Evolutionary conservation across 768 basidiomycete species (phyloP).

Genomic region (Stropharia rugosoannulata): DNA sequence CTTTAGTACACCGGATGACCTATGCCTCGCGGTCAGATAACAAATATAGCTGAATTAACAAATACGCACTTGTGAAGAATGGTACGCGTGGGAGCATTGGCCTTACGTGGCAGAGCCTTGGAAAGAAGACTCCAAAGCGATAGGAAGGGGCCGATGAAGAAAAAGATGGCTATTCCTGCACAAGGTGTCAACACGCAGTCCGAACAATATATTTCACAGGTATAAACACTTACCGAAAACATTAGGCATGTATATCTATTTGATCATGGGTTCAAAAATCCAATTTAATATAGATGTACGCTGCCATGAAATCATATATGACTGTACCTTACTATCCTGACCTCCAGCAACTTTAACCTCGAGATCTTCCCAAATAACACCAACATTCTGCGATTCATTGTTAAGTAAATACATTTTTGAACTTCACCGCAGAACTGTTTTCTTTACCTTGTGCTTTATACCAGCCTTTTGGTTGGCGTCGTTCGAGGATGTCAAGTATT

Average conservation of each 20-base stretch:
- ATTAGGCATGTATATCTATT: slow-evolving; percentile 55
- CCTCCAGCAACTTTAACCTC: slow-evolving; percentile 62
- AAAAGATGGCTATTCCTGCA: slow-evolving; percentile 50
- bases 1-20: slow-evolving; percentile 67
- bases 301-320: too few species aligned
- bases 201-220: background rate
- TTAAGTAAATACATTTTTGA: background rate
- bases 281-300: background rate
- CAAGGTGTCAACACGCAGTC: background rate
- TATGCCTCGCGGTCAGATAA: slow-evolving; percentile 19
- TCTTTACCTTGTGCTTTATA: slow-evolving; percentile 57
- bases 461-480: slow-evolving; percentile 65
- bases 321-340: slow-evolving; percentile 49
- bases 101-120: slow-evolving; percentile 38
- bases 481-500: slow-evolving; percentile 66
- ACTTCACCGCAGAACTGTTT: background rate
- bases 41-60: background rate
- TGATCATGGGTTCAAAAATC: background rate
- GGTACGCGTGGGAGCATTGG: slow-evolving; percentile 39
- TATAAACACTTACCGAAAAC: slow-evolving; percentile 48
- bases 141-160: slow-evolving; percentile 51
- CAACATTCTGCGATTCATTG: slow-evolving; percentile 50
- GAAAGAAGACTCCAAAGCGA: slow-evolving; percentile 44
- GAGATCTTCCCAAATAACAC: slow-evolving; percentile 72
- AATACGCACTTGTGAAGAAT: slow-evolving; percentile 56